Evolutionary conservation across 2,329 filamentous ascomycete genomes (phyloP).

Genomic region (Verticillium tricorpus): DNA sequence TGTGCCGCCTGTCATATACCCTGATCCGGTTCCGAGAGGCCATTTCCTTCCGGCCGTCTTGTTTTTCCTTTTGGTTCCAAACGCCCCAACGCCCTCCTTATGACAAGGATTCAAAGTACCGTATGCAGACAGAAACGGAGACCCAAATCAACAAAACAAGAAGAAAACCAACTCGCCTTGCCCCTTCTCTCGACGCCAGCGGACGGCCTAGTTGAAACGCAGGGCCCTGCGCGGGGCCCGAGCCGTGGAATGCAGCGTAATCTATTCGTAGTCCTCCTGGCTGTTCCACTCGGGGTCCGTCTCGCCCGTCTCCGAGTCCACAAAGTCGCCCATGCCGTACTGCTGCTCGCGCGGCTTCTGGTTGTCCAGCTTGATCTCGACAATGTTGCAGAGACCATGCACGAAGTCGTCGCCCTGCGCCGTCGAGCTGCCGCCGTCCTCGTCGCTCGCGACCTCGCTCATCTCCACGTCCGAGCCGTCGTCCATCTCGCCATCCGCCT

Average conservation of each 20-base stretch:
- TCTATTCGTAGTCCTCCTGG: conserved; percentile 45
- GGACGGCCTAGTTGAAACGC: not conserved
- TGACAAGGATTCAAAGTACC: too few relatives aligned
- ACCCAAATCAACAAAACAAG: too few relatives aligned
- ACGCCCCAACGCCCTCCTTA: too few relatives aligned
- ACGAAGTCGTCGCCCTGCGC: conserved; percentile 29
- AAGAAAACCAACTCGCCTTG: too few relatives aligned
- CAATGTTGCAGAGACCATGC: conserved; percentile 67
- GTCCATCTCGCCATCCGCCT: conserved; percentile 12
- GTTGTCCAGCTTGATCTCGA: conserved; percentile 72
- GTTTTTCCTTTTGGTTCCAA: too few relatives aligned
- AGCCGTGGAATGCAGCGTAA: not conserved
- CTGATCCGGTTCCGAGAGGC: too few relatives aligned
- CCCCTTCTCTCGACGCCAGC: too few relatives aligned
- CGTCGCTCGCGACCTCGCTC: conserved; percentile 1
- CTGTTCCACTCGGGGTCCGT: conserved; percentile 56
- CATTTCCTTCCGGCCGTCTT: too few relatives aligned
- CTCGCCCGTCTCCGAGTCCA: conserved; percentile 44
- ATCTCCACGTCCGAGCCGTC: not conserved
- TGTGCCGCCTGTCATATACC: too few relatives aligned
- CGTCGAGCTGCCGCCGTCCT: conserved; percentile 5
- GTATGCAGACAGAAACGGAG: too few relatives aligned
- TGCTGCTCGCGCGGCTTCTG: conserved; percentile 65
- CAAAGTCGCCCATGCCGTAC: conserved; percentile 67
- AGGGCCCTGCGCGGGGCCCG: not conserved